A percentile compares a stretch with the other conserved stretches of the same genome.
Evolutionary conservation across 768 basidiomycete species (phyloP).

Genomic region (Termitomyces eurrhizus): DNA sequence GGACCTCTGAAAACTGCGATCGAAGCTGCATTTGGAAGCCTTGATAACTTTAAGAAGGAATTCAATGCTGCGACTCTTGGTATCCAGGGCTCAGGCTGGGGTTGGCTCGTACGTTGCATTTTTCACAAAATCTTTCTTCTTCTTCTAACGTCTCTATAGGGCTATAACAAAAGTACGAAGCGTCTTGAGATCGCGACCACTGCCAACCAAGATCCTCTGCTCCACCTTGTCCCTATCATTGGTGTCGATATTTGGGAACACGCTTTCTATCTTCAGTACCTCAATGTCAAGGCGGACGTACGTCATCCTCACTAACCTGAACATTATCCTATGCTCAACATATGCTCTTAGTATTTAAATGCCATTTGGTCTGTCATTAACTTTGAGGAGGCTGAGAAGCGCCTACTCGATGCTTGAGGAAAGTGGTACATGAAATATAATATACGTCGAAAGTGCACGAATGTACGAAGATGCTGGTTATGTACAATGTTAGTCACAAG

Average conservation of each 20-base stretch:
- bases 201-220: constrained; percentile 91
- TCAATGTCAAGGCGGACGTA: constrained; percentile 91
- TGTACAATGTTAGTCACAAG: background rate
- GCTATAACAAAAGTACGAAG: constrained; percentile 60
- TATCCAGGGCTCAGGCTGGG: constrained; percentile 95
- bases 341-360: constrained; percentile 61
- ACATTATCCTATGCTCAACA: background rate
- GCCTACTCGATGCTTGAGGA: constrained; percentile 23
- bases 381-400: constrained; percentile 77
- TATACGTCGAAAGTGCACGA: background rate
- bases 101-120: constrained; percentile 74
- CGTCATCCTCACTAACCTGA: constrained; percentile 26
- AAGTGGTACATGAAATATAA: background rate
- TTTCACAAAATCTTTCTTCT: background rate
- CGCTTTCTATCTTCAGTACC: constrained; percentile 94
- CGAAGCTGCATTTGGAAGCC: constrained; percentile 53
- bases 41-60: constrained; percentile 71
- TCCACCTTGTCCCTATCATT: constrained; percentile 73
- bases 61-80: constrained; percentile 82
- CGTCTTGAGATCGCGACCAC: constrained; percentile 87
- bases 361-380: constrained; percentile 92
- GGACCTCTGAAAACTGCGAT: constrained; percentile 70
- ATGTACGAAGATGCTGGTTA: background rate
- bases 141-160: constrained; percentile 36
- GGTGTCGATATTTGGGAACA: constrained; percentile 97